A percentile compares a stretch with the other conserved stretches of the same genome.
Evolutionary conservation across 257 asterid genomes (phyloP).

Genomic region (Solanum medicagineum): DNA sequence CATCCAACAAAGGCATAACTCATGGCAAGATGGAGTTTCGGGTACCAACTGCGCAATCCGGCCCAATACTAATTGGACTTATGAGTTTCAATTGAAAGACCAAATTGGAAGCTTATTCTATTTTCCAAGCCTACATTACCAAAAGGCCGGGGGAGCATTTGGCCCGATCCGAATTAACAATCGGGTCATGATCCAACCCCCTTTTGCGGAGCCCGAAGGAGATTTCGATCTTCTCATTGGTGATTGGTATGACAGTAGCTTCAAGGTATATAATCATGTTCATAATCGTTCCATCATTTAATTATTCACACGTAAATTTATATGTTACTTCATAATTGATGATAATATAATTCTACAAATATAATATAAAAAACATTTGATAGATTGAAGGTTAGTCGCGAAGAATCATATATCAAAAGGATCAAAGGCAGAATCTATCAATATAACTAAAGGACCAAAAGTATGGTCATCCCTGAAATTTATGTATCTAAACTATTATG

Average conservation of each 20-base stretch:
- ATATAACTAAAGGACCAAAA: not conserved
- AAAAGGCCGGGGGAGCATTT: constrained; percentile 44
- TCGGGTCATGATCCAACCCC: constrained; percentile 8
- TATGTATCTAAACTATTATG: not conserved
- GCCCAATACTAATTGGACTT: constrained; percentile 38
- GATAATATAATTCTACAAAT: not conserved
- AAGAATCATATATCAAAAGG: not conserved
- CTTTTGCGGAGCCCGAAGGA: constrained; percentile 27
- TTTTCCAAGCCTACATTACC: constrained; percentile 29
- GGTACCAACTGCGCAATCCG: constrained; percentile 46
- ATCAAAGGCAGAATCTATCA: not conserved
- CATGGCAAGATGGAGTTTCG: constrained; percentile 59
- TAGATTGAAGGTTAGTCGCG: not conserved
- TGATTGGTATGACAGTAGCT: constrained; percentile 46
- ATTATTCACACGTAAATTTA: not conserved
- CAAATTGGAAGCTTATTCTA: constrained; percentile 47
- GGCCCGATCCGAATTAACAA: constrained; percentile 43
- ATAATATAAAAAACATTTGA: no score
- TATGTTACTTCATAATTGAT: not conserved
- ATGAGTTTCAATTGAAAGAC: constrained; percentile 41
- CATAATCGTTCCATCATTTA: not conserved
- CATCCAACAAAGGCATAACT: constrained; percentile 37
- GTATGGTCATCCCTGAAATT: not conserved
- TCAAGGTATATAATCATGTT: constrained; percentile 16
- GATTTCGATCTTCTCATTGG: constrained; percentile 55